These are phyloP conservation scores for Sporobolomyces phaffii DNA, from an alignment of 768 basidiomycete genomes.

Conservation along the genomic window DNA sequence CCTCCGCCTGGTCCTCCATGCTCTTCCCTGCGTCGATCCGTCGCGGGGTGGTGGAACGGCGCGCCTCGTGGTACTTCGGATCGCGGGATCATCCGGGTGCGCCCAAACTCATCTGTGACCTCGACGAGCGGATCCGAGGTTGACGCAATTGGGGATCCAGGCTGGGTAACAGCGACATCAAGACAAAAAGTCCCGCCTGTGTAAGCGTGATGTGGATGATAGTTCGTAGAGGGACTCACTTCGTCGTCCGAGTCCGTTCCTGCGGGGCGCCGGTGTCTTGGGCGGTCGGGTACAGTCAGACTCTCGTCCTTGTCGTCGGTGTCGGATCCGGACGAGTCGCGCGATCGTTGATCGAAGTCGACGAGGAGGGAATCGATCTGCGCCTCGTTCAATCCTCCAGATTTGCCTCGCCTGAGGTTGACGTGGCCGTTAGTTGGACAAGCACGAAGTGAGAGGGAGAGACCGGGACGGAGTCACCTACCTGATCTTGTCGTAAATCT, in stretches of 20 bases:
- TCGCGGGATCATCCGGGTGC: constrained; percentile 37
- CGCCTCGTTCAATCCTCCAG: constrained; percentile 33
- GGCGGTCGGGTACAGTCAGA: constrained; percentile 22
- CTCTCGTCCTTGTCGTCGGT: constrained; percentile 31
- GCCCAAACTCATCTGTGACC: constrained; percentile 40
- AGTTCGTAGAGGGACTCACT: not conserved
- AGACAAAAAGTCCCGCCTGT: not conserved
- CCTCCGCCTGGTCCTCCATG: no score
- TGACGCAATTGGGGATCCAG: not conserved
- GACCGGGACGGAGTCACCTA: not conserved
- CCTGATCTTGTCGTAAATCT: constrained; percentile 41
- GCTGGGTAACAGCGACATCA: not conserved
- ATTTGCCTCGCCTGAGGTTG: constrained; percentile 35
- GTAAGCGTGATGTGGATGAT: not conserved
- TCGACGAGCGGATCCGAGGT: constrained; percentile 36
- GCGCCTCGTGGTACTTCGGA: constrained; percentile 32
- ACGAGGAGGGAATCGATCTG: constrained; percentile 40
- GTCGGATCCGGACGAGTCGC: constrained; percentile 4
- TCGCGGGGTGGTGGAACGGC: constrained; percentile 11
- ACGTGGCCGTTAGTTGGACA: no score
- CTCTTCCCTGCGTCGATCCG: no score
- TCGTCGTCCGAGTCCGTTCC: constrained; percentile 12
- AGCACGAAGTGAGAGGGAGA: not conserved
- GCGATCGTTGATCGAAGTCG: constrained; percentile 37
- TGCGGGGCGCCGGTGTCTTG: not conserved